Conservation (phyloP, 23 red algal species). For the Agarophyton chilense region DNA sequence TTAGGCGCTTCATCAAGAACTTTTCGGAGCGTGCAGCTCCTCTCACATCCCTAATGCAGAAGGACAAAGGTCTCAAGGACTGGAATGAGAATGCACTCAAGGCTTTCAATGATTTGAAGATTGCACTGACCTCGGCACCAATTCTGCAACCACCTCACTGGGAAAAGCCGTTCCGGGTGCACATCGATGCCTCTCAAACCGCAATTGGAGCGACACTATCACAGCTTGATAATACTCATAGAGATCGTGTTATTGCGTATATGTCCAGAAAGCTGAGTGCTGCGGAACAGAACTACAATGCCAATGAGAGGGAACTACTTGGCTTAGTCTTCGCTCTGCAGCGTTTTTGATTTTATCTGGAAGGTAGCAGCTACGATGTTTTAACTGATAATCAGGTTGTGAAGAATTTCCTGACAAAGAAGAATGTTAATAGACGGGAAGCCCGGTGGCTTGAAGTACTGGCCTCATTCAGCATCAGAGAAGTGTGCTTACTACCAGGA, state of each 20-base stretch:
- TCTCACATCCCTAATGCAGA: neutral
- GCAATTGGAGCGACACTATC: neutral
- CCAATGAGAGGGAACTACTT: conserved; percentile 14
- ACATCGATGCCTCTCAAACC: conserved; percentile 5
- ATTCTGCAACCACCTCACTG: neutral
- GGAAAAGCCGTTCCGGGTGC: neutral
- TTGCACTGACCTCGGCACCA: neutral
- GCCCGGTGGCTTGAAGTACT: neutral
- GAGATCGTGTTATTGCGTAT: neutral
- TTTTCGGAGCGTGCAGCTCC: neutral
- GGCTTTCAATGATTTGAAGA: neutral
- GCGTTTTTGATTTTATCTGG: neutral
- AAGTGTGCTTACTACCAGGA: neutral
- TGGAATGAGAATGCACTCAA: neutral
- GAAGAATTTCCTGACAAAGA: neutral
- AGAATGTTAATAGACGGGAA: neutral
- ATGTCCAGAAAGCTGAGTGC: neutral
- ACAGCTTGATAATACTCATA: neutral
- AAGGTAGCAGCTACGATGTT: neutral
- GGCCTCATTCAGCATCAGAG: neutral
- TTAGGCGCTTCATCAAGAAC: neutral
- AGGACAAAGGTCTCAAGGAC: neutral
- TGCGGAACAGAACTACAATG: neutral
- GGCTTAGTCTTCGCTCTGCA: neutral
- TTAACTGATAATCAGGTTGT: conserved; percentile 11